Conservation (phyloP, 1,284 basidiomycete species). For the Moesziomyces parantarcticus region DNA sequence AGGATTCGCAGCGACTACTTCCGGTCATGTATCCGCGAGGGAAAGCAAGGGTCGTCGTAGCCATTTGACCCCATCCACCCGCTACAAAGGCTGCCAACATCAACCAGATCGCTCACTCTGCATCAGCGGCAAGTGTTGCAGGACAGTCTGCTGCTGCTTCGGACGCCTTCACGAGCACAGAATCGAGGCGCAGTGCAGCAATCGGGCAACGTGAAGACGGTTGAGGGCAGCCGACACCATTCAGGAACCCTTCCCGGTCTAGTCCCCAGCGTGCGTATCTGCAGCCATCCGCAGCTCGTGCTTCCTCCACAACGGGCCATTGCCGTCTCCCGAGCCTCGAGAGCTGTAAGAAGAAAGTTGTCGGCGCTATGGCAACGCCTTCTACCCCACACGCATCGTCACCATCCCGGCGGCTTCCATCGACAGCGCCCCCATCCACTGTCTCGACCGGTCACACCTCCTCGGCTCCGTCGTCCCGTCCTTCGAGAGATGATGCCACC, state of each 20-base stretch:
- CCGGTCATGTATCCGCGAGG: conserved; percentile 36
- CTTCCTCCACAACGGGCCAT: conserved; percentile 8
- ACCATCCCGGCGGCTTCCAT: conserved; percentile 18
- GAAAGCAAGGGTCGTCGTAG: conserved; percentile 13
- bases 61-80: background rate
- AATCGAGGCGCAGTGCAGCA: background rate
- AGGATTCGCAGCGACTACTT: conserved; percentile 7
- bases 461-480: conserved; percentile 2
- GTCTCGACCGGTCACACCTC: background rate
- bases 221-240: background rate
- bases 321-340: conserved; percentile 13
- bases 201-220: background rate
- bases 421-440: background rate
- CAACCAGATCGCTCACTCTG: background rate
- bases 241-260: conserved; percentile 10
- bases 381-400: conserved; percentile 17
- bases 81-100: background rate
- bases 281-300: conserved; percentile 9
- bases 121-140: no score
- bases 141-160: background rate
- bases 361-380: conserved; percentile 14
- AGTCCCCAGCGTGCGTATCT: conserved; percentile 17
- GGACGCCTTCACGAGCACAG: background rate
- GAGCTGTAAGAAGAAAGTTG: conserved; percentile 4
- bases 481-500: conserved; percentile 11